phyloP scores from a whole-genome alignment of 257 asterid genomes.

The Petunia axillaris region DNA sequence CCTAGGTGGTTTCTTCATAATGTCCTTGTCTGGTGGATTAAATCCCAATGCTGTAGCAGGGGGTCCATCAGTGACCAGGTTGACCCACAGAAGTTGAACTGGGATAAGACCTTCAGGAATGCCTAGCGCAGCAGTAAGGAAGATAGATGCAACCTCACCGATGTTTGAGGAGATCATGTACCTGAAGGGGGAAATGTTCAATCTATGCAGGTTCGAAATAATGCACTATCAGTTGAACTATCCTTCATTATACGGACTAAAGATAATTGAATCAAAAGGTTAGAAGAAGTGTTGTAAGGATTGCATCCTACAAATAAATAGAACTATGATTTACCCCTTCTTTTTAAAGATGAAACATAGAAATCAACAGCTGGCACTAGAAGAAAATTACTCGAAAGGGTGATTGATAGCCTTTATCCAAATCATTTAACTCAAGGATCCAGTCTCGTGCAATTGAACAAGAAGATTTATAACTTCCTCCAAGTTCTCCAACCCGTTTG shows the following conservation, averaged over 20 bases:
- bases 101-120: slow-evolving; percentile 98
- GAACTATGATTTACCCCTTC: background rate
- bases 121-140: slow-evolving; percentile 93
- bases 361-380: slow-evolving; percentile 5
- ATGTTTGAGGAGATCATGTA: slow-evolving; percentile 99
- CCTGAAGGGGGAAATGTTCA: slow-evolving; percentile 46
- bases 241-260: background rate
- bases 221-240: background rate
- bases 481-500: background rate
- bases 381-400: background rate
- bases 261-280: background rate
- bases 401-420: slow-evolving; percentile 3
- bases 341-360: background rate
- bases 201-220: background rate
- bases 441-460: background rate
- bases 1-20: slow-evolving; percentile 92
- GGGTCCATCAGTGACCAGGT: slow-evolving; percentile 98
- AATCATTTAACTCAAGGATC: background rate
- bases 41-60: slow-evolving; percentile 99
- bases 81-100: slow-evolving; percentile 98
- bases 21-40: slow-evolving; percentile 97
- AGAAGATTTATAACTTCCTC: background rate
- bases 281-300: background rate
- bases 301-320: background rate
- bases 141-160: slow-evolving; percentile 95